These are phyloP conservation scores for Xylaria castorea DNA, from an alignment of 495 filamentous ascomycete genomes.

Conservation along the genomic window DNA sequence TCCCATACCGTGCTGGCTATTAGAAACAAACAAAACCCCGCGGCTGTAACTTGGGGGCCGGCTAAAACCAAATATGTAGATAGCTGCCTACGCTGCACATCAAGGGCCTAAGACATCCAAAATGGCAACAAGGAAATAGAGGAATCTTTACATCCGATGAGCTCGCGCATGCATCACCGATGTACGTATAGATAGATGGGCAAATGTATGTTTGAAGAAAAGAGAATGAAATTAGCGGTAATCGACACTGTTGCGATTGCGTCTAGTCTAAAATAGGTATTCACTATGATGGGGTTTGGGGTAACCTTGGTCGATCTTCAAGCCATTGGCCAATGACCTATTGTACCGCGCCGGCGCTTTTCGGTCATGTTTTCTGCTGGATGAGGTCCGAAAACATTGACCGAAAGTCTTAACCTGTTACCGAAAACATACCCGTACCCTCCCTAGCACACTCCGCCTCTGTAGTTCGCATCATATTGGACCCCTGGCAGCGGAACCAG, in stretches of 20 bases:
- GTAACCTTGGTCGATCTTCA: conserved; percentile 27
- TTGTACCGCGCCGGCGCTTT: conserved; percentile 22
- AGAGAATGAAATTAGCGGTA: conserved; percentile 4
- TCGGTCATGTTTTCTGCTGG: conserved; percentile 21
- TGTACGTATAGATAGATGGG: not conserved
- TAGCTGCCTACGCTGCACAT: not conserved
- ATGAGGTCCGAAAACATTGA: conserved; percentile 23
- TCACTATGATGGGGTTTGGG: conserved; percentile 14
- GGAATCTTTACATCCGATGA: conserved; percentile 16
- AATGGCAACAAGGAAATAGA: not conserved
- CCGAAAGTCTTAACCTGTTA: conserved; percentile 28
- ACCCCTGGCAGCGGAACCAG: not conserved
- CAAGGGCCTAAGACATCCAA: not conserved
- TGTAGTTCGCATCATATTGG: not conserved
- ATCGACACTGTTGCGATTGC: conserved; percentile 13
- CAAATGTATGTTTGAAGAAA: not conserved
- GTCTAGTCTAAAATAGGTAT: conserved; percentile 16
- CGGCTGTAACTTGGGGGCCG: conserved; percentile 3
- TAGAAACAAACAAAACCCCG: not conserved
- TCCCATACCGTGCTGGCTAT: conserved; percentile 5
- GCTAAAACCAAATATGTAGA: conserved; percentile 16
- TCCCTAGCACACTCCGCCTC: not conserved
- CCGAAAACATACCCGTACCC: conserved; percentile 20
- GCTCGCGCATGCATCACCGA: not conserved
- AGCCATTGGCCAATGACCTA: conserved; percentile 30